Evolutionary conservation across 257 asterid species (phyloP), one percentile per base, ranked within the genome.

Genomic region (Rubia yunnanensis): DNA sequence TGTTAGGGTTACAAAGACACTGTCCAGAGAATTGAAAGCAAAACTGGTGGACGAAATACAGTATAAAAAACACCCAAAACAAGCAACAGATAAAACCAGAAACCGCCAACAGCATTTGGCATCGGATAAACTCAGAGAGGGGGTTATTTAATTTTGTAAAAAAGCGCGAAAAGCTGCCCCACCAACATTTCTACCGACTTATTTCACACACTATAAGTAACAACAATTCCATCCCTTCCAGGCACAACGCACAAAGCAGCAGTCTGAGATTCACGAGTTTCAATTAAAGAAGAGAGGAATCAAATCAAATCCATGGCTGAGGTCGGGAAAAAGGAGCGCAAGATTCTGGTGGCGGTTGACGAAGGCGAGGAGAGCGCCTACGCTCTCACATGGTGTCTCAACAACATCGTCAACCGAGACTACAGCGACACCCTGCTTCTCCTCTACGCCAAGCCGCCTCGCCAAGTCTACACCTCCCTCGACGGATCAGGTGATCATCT

Each of bases 361-460:
- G 87, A 80, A 82, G 76, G 96, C 10, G 87, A 85, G 0, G 96
- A 89, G 73, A 85, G 95, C 75, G 24, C 50, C 11, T 80, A 87
- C 38, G 95, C 95, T 0, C 84, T 89, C 50, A 70, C 87, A 38
- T 87, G 96, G 96, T 87, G 89, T 27, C 81, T 87, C 63, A 28
- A 72, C 6, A 89, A 83, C 72, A 46, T 85, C 13, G 24, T 83
- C 9, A 3, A 56, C 22, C 44, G 26, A 0, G 73, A 71, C 73
- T 76, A 76, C 83, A 68, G 73, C 54, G 90, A 88, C 54, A 74
- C 81, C 68, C 79, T 89, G 36, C 27, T 85, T 72, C 82, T 89
- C 38, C 81, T 87, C 68, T 86, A 67, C 35, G 85, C 82, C 31
- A 76, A 79, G 54, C 76, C 80, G 0, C 86, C 84, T 44, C 61